phyloP scores from a whole-genome alignment of 78 protist species.

The Pigoraptor vietnamica region DNA sequence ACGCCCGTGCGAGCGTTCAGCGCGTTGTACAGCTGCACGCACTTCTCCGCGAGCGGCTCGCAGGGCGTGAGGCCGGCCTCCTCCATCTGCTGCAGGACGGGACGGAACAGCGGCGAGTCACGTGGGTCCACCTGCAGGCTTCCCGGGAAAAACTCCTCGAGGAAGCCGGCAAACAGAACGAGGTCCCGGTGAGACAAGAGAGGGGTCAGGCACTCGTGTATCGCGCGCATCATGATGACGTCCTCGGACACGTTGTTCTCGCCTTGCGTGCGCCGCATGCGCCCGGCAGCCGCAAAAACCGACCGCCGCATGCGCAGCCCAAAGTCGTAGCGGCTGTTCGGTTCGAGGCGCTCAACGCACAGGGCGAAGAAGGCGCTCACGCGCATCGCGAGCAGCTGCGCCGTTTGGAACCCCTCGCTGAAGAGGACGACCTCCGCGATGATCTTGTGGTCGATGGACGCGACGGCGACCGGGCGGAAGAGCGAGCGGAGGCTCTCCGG shows the following conservation, averaged over 20 bases:
- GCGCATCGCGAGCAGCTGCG: slow-evolving; percentile 44
- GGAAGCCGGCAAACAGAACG: slow-evolving; percentile 65
- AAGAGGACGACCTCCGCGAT: slow-evolving; percentile 71
- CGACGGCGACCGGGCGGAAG: slow-evolving; percentile 84
- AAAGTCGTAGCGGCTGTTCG: slow-evolving; percentile 71
- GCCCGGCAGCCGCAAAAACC: slow-evolving; percentile 55
- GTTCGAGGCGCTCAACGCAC: slow-evolving; percentile 57
- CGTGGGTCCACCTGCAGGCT: slow-evolving; percentile 36
- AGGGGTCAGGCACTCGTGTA: slow-evolving; percentile 61
- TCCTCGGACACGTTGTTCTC: slow-evolving; percentile 34
- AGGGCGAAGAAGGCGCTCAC: slow-evolving; percentile 52
- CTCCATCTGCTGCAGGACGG: slow-evolving; percentile 1
- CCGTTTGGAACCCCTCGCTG: slow-evolving; percentile 58
- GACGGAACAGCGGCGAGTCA: slow-evolving; percentile 11
- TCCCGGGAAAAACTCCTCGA: slow-evolving; percentile 74
- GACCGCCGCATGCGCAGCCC: slow-evolving; percentile 69
- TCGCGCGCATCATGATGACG: slow-evolving; percentile 37
- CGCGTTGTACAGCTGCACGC: slow-evolving; percentile 61
- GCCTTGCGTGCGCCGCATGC: background rate
- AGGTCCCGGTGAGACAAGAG: slow-evolving; percentile 57
- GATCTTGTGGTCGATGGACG: slow-evolving; percentile 70
- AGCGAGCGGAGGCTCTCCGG: slow-evolving; percentile 66
- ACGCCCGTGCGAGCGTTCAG: slow-evolving; percentile 73
- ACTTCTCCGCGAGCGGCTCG: slow-evolving; percentile 30
- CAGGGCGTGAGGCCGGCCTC: slow-evolving; percentile 33